phyloP scores from a whole-genome alignment of 164 flowering plant genomes.

The Chimonanthus salicifolius region DNA sequence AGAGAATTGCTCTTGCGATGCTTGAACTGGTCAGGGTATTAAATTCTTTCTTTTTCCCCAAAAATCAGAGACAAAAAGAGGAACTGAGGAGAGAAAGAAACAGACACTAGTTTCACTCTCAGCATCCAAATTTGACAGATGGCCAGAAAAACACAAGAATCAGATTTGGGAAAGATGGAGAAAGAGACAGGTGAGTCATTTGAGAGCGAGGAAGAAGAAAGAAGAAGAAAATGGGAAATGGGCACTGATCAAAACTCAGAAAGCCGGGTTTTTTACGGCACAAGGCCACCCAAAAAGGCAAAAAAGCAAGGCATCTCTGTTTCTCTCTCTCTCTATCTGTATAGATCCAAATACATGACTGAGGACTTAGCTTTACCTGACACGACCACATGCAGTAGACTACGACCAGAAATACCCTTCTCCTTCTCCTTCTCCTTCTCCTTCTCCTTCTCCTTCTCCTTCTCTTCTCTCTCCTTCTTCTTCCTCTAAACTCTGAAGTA shows the following conservation, averaged over 20 bases:
- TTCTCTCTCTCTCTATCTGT: neutral
- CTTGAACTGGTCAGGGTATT: neutral
- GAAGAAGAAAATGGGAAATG: neutral
- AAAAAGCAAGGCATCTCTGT: neutral
- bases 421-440: constrained; percentile 7
- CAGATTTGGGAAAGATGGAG: neutral
- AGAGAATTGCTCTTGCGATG: constrained; percentile 5
- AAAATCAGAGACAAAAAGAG: constrained; percentile 10
- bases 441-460: constrained; percentile 3
- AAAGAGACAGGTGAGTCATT: neutral
- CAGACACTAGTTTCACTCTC: constrained; percentile 6
- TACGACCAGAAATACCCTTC: neutral
- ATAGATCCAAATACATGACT: neutral
- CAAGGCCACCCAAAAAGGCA: neutral
- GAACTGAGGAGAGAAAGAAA: constrained; percentile 17
- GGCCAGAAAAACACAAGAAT: constrained; percentile 3
- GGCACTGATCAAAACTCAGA: neutral
- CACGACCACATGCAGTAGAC: constrained; percentile 13
- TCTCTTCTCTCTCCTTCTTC: constrained; percentile 3
- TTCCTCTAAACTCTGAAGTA: constrained; percentile 1
- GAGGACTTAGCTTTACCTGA: constrained; percentile 14
- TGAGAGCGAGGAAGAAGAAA: neutral
- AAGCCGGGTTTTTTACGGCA: neutral
- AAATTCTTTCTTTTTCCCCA: neutral
- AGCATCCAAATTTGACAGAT: constrained; percentile 6